These are phyloP conservation scores for Eucalyptus paniculata DNA, from an alignment of 345 rosid species.

Conservation along the genomic window DNA sequence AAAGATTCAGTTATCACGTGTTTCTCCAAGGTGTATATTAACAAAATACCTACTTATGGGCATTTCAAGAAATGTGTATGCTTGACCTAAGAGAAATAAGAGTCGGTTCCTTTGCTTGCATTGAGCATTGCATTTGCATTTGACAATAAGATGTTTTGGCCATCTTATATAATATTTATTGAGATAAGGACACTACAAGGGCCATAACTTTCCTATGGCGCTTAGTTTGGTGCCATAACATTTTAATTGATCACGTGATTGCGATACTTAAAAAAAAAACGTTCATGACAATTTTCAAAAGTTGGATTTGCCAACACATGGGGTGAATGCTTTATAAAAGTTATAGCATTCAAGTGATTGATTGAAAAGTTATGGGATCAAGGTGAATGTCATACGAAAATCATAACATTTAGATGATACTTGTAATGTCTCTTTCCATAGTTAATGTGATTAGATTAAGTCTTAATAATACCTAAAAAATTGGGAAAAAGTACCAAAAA, in stretches of 20 bases:
- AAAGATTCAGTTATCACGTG: background rate
- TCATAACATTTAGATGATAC: background rate
- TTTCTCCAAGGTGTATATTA: background rate
- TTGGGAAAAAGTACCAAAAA: too few species aligned
- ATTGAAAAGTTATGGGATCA: background rate
- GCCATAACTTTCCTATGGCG: background rate
- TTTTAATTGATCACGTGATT: background rate
- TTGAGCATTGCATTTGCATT: background rate
- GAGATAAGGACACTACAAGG: background rate
- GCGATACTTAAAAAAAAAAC: background rate
- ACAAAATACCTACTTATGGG: background rate
- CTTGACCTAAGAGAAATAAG: background rate
- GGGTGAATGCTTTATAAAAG: background rate
- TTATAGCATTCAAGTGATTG: background rate
- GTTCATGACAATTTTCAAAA: background rate
- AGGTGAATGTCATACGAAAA: background rate
- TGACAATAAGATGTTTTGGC: background rate
- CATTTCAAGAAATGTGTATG: background rate
- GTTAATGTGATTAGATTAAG: background rate
- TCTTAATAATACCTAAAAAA: background rate
- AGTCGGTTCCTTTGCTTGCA: background rate
- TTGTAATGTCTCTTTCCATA: background rate
- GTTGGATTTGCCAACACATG: background rate
- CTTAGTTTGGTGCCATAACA: background rate
- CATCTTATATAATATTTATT: background rate